Percentiles rank a stretch among this genome's conserved stretches.
phyloP scores from a whole-genome alignment of 352 stramenopile species.

The Plasmopara viticola region DNA sequence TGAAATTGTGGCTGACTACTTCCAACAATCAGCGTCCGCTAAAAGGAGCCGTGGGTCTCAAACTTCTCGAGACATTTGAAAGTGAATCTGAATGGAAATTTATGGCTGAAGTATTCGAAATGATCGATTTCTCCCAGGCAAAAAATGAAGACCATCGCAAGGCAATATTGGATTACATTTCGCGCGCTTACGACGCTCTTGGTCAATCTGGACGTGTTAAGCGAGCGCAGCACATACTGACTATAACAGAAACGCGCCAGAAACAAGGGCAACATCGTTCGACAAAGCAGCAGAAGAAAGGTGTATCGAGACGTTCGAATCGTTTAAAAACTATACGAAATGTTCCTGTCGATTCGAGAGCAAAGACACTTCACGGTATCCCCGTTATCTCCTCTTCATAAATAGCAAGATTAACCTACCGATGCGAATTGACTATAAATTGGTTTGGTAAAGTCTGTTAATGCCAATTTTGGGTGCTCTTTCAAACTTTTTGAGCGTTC shows the following conservation, averaged over 20 bases:
- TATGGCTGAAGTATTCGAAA: conserved; percentile 29
- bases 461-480: no score
- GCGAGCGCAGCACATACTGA: conserved; percentile 16
- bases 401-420: no score
- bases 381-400: no score
- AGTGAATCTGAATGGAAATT: conserved; percentile 25
- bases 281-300: no score
- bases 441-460: no score
- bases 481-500: no score
- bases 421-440: no score
- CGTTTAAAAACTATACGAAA: no score
- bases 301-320: no score
- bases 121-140: conserved; percentile 23
- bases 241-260: conserved; percentile 11
- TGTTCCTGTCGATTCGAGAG: no score
- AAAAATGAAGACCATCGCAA: conserved; percentile 20
- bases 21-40: conserved; percentile 20
- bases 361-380: no score
- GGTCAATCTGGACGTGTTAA: conserved; percentile 16
- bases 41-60: conserved; percentile 19
- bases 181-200: conserved; percentile 31
- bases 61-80: conserved; percentile 25
- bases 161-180: conserved; percentile 19
- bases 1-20: conserved; percentile 25
- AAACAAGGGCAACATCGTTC: conserved; percentile 5